Percentiles rank a stretch among this genome's conserved stretches.
phyloP scores from a whole-genome alignment of 352 stramenopile species.

The Halophytophthora batemanensis region DNA sequence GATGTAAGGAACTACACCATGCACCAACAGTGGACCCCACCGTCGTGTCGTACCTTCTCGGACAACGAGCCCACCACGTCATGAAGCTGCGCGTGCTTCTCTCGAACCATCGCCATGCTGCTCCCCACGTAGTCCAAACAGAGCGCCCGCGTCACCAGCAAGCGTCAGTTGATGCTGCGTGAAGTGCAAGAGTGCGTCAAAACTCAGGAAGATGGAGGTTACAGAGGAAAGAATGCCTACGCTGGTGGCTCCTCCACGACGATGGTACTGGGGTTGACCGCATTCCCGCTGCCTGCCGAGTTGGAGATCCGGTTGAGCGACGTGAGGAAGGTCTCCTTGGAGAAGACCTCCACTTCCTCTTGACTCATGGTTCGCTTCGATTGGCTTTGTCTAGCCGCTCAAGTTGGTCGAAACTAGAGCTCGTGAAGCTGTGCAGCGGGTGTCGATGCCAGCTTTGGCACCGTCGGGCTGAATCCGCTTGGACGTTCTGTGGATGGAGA shows the following conservation, averaged over 20 bases:
- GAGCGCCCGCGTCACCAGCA: too few species aligned
- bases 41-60: slow-evolving; percentile 47
- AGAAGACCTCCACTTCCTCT: slow-evolving; percentile 59
- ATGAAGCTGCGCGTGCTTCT: slow-evolving; percentile 79
- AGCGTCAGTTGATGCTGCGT: too few species aligned
- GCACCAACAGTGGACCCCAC: not conserved
- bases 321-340: slow-evolving; percentile 80
- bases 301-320: slow-evolving; percentile 50
- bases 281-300: slow-evolving; percentile 12
- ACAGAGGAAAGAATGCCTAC: slow-evolving; percentile 21
- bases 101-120: slow-evolving; percentile 77
- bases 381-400: too few species aligned
- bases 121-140: not conserved
- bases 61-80: slow-evolving; percentile 79
- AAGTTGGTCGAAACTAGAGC: too few species aligned
- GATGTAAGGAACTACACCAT: not conserved
- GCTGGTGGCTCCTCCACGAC: slow-evolving; percentile 40
- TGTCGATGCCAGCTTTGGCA: too few species aligned
- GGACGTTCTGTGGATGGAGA: too few species aligned
- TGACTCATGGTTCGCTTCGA: slow-evolving; percentile 37
- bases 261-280: slow-evolving; percentile 9
- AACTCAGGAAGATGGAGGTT: not conserved
- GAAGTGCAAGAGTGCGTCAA: too few species aligned
- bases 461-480: too few species aligned
- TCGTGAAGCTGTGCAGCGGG: too few species aligned